These are phyloP conservation scores for Lepraria neglecta DNA, from an alignment of 495 filamentous ascomycete genomes.

Conservation along the genomic window DNA sequence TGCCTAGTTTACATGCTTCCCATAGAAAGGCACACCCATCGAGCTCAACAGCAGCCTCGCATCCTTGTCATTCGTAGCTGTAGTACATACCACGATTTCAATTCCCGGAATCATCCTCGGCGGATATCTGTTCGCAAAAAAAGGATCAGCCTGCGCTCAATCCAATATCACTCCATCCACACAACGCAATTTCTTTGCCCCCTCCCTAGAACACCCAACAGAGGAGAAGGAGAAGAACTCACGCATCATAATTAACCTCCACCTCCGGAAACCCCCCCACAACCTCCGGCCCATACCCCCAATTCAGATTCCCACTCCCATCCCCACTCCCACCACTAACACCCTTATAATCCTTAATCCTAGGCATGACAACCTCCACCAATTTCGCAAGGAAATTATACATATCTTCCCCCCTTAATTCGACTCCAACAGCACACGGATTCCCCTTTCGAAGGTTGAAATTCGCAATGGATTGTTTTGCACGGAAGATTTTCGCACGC, in stretches of 20 bases:
- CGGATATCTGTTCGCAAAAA: slow-evolving; percentile 54
- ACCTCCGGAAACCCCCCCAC: slow-evolving; percentile 86
- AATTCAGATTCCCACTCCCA: slow-evolving; percentile 77
- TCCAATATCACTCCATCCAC: background rate
- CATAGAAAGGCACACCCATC: slow-evolving; percentile 53
- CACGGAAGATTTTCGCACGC: slow-evolving; percentile 61
- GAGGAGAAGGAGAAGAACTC: slow-evolving; percentile 37
- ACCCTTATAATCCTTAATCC: slow-evolving; percentile 91
- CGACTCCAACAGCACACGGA: slow-evolving; percentile 59
- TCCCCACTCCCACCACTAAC: slow-evolving; percentile 72
- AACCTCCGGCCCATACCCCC: slow-evolving; percentile 64
- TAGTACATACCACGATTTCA: slow-evolving; percentile 79
- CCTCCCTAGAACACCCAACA: background rate
- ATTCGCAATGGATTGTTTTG: slow-evolving; percentile 56
- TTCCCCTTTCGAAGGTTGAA: slow-evolving; percentile 54
- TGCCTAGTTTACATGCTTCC: slow-evolving; percentile 27
- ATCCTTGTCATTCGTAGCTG: slow-evolving; percentile 82
- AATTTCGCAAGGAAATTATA: slow-evolving; percentile 82
- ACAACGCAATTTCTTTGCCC: too few species aligned
- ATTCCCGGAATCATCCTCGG: slow-evolving; percentile 90
- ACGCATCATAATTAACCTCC: slow-evolving; percentile 85
- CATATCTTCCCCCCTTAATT: slow-evolving; percentile 70
- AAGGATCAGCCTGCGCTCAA: slow-evolving; percentile 1
- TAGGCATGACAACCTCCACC: slow-evolving; percentile 81
- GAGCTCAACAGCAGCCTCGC: slow-evolving; percentile 77